Conservation (phyloP, 75 land plant species). For the Selaginella moellendorffii region DNA sequence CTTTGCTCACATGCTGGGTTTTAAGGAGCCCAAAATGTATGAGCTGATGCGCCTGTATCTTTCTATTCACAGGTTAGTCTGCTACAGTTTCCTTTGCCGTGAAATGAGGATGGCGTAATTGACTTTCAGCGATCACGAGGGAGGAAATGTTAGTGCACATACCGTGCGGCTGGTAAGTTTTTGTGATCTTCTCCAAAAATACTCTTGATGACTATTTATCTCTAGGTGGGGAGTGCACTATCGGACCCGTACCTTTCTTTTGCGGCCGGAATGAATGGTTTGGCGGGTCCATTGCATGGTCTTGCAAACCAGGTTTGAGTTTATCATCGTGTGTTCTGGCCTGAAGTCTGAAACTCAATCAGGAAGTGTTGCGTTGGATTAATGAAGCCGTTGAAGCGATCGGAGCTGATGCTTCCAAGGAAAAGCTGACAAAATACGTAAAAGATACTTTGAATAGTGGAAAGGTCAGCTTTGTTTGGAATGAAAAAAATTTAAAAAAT, state of each 20-base stretch:
- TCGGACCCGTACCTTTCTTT: constrained; percentile 96
- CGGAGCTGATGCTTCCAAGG: constrained; percentile 63
- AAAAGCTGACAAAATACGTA: constrained; percentile 72
- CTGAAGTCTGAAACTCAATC: constrained; percentile 2
- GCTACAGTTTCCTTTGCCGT: no score
- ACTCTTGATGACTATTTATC: background rate
- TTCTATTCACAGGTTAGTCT: constrained; percentile 72
- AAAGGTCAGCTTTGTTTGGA: constrained; percentile 32
- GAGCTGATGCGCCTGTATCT: constrained; percentile 92
- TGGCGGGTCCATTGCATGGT: constrained; percentile 96
- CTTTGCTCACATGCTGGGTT: constrained; percentile 94
- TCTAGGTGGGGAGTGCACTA: constrained; percentile 90
- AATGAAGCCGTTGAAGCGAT: constrained; percentile 72
- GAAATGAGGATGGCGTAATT: background rate
- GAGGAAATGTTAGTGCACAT: constrained; percentile 98
- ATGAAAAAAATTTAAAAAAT: constrained; percentile 3
- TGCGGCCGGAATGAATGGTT: constrained; percentile 96
- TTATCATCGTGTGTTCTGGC: background rate
- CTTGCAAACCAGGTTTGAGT: constrained; percentile 82
- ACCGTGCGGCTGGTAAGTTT: constrained; percentile 75
- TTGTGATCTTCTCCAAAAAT: background rate
- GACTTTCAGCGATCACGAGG: constrained; percentile 91
- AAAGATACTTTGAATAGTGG: constrained; percentile 92
- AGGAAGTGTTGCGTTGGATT: constrained; percentile 98
- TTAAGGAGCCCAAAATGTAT: constrained; percentile 57